These are phyloP conservation scores for Penicillium sp. DNA, from an alignment of 2,329 filamentous ascomycete genomes.

Conservation along the genomic window DNA sequence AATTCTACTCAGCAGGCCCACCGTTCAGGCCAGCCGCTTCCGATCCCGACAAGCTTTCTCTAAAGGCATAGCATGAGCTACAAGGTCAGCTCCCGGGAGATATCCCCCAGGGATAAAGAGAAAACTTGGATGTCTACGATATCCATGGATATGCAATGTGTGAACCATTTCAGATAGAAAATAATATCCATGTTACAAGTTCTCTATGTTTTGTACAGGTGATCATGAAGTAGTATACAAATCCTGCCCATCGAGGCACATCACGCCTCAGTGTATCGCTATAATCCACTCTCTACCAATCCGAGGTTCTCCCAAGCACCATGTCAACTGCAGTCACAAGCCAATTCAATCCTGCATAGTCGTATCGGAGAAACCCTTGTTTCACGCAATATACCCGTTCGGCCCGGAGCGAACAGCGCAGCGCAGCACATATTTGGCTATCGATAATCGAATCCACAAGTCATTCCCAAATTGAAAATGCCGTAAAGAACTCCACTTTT, in stretches of 20 bases:
- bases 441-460: not conserved
- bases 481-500: too few relatives aligned
- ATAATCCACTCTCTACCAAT: not conserved
- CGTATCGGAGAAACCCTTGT: too few relatives aligned
- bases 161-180: not conserved
- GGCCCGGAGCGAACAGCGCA: not conserved
- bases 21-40: not conserved
- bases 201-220: conserved; percentile 1
- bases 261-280: not conserved
- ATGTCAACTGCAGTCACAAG: not conserved
- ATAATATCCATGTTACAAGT: not conserved
- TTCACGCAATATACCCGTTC: not conserved
- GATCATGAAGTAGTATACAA: conserved; percentile 3
- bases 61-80: not conserved
- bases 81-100: not conserved
- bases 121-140: not conserved
- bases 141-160: not conserved
- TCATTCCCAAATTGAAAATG: not conserved
- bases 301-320: not conserved
- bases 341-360: not conserved
- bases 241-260: not conserved
- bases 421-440: not conserved
- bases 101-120: not conserved
- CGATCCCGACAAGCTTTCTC: not conserved
- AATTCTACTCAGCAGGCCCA: not conserved